Percentiles rank a stretch among this genome's conserved stretches.
phyloP scores from a whole-genome alignment of 495 filamentous ascomycete genomes.

The Letharia columbiana region DNA sequence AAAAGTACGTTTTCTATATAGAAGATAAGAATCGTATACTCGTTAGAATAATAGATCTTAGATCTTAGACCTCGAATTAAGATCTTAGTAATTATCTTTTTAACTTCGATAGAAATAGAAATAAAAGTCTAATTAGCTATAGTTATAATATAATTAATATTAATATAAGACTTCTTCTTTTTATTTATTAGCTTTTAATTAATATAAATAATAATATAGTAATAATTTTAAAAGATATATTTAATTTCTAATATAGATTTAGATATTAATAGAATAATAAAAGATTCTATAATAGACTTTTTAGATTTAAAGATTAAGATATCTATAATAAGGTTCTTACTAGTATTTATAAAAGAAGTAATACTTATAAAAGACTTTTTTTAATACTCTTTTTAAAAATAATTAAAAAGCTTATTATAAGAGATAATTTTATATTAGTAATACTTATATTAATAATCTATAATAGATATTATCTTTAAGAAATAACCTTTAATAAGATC shows the following conservation, averaged over 20 bases:
- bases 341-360: too few species aligned
- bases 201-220: neutral
- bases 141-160: neutral
- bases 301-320: neutral
- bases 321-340: neutral
- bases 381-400: neutral
- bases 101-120: neutral
- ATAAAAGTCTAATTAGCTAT: neutral
- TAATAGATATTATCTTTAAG: neutral
- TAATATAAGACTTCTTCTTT: neutral
- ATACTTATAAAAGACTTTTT: neutral
- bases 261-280: neutral
- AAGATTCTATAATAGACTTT: neutral
- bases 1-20: neutral
- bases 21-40: neutral
- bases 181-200: neutral
- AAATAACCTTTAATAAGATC: neutral
- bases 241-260: neutral
- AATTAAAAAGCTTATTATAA: constrained; percentile 5
- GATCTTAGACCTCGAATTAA: neutral
- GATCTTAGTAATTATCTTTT: neutral
- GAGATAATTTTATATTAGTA: neutral
- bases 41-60: neutral
- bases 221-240: neutral
- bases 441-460: neutral